Evolutionary conservation across 164 flowering plant genomes (phyloP).

Genomic region (Nymphaea thermarum): DNA sequence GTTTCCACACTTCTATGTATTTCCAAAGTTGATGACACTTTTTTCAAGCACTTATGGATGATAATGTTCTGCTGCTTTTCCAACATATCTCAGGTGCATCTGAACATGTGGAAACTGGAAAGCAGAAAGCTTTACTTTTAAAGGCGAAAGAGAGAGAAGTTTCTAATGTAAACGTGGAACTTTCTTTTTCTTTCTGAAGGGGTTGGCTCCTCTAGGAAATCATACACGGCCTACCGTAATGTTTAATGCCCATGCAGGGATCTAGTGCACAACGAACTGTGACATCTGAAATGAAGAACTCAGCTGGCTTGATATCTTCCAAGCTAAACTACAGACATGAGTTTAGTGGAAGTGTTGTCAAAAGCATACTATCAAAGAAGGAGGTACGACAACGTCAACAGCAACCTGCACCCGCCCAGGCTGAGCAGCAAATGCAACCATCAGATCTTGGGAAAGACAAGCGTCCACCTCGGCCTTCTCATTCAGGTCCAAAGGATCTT

Average conservation of each 20-base stretch:
- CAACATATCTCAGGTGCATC: conserved; percentile 2
- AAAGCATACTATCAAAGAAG: conserved; percentile 51
- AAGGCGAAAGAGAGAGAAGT: conserved; percentile 76
- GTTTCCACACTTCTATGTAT: too few species aligned
- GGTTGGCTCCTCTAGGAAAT: neutral
- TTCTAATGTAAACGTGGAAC: conserved; percentile 30
- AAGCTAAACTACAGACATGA: conserved; percentile 58
- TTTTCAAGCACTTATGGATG: neutral
- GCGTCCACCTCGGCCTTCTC: conserved; percentile 49
- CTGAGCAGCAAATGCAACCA: conserved; percentile 37
- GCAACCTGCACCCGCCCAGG: conserved; percentile 19
- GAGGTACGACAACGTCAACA: conserved; percentile 32
- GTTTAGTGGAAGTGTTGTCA: conserved; percentile 50
- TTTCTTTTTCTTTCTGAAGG: neutral
- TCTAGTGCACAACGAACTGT: conserved; percentile 22
- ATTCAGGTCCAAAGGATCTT: conserved; percentile 15
- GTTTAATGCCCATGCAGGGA: conserved; percentile 15
- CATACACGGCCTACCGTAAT: neutral
- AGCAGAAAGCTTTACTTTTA: conserved; percentile 55
- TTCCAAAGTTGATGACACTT: too few species aligned
- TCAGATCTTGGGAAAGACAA: conserved; percentile 44
- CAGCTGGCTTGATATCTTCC: conserved; percentile 14
- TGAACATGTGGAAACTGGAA: conserved; percentile 32
- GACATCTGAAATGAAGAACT: conserved; percentile 25
- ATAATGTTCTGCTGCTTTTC: neutral